Conservation (phyloP, 495 filamentous ascomycete genomes). For the Hypoxylon crocopeplum region DNA sequence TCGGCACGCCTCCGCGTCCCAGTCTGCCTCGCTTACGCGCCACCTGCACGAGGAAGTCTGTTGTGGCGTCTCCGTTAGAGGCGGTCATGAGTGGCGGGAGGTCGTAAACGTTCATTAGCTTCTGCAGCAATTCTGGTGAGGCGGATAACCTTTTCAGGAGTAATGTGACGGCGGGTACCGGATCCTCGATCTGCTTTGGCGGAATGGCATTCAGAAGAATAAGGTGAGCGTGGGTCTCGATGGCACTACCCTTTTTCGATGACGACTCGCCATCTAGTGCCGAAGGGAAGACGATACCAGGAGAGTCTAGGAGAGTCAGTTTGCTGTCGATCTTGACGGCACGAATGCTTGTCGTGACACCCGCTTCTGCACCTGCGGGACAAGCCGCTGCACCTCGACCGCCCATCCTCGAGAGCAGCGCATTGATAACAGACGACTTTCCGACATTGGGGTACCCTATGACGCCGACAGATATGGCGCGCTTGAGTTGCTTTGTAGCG, state of each 20-base stretch:
- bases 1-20: slow-evolving; percentile 89
- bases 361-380: slow-evolving; percentile 90
- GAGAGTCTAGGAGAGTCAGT: slow-evolving; percentile 92
- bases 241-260: slow-evolving; percentile 60
- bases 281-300: slow-evolving; percentile 91
- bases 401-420: slow-evolving; percentile 81
- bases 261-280: slow-evolving; percentile 31
- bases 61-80: slow-evolving; percentile 73
- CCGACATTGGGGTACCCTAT: slow-evolving; percentile 98
- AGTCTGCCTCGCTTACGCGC: slow-evolving; percentile 89
- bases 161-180: slow-evolving; percentile 81
- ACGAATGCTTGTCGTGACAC: slow-evolving; percentile 87
- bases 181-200: slow-evolving; percentile 92
- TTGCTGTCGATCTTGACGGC: slow-evolving; percentile 95
- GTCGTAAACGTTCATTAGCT: slow-evolving; percentile 81
- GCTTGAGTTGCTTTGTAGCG: slow-evolving; percentile 82
- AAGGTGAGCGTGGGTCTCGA: slow-evolving; percentile 81
- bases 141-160: slow-evolving; percentile 79
- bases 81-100: slow-evolving; percentile 76
- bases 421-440: slow-evolving; percentile 97
- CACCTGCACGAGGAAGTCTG: slow-evolving; percentile 94
- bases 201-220: slow-evolving; percentile 90
- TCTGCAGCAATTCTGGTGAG: slow-evolving; percentile 72
- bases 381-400: slow-evolving; percentile 70
- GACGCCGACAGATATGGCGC: slow-evolving; percentile 88